phyloP scores from a whole-genome alignment of 345 rosid genomes.

The Heritiera fomes region DNA sequence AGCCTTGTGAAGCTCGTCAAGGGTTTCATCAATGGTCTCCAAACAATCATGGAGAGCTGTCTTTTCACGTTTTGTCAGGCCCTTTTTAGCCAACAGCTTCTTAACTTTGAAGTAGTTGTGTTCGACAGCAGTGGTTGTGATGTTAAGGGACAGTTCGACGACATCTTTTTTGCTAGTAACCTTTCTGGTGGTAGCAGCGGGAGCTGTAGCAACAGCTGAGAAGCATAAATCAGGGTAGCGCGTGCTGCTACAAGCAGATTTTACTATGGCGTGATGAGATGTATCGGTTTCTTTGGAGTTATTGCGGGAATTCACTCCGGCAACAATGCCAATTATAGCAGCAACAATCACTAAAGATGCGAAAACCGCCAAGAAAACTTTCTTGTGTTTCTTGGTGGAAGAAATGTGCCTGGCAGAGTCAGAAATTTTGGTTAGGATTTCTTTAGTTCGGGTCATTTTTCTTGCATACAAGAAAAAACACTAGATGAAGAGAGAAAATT shows the following conservation, averaged over 20 bases:
- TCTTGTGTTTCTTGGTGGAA: slow-evolving; percentile 33
- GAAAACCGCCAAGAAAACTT: slow-evolving; percentile 34
- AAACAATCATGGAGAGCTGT: slow-evolving; percentile 84
- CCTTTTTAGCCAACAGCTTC: slow-evolving; percentile 31
- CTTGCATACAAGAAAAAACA: neutral
- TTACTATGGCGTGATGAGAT: slow-evolving; percentile 58
- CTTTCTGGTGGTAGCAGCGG: slow-evolving; percentile 32
- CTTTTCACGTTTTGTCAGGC: slow-evolving; percentile 56
- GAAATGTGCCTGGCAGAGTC: slow-evolving; percentile 25
- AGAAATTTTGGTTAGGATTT: slow-evolving; percentile 25
- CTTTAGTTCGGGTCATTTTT: slow-evolving; percentile 32
- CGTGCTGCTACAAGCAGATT: slow-evolving; percentile 62
- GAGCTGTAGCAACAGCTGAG: slow-evolving; percentile 52
- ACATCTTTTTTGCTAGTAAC: slow-evolving; percentile 57
- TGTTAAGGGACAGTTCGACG: slow-evolving; percentile 52
- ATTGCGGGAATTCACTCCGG: slow-evolving; percentile 37
- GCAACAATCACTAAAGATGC: slow-evolving; percentile 42
- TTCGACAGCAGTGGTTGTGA: slow-evolving; percentile 48
- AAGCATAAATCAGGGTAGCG: slow-evolving; percentile 67
- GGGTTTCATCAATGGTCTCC: slow-evolving; percentile 81
- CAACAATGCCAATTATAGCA: slow-evolving; percentile 42
- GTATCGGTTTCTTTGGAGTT: neutral
- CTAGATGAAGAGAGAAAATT: neutral
- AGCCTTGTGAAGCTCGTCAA: slow-evolving; percentile 70
- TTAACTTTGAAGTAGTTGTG: slow-evolving; percentile 52